These are phyloP conservation scores for Marsdenia floribunda DNA, from an alignment of 257 asterid genomes.

Conservation along the genomic window DNA sequence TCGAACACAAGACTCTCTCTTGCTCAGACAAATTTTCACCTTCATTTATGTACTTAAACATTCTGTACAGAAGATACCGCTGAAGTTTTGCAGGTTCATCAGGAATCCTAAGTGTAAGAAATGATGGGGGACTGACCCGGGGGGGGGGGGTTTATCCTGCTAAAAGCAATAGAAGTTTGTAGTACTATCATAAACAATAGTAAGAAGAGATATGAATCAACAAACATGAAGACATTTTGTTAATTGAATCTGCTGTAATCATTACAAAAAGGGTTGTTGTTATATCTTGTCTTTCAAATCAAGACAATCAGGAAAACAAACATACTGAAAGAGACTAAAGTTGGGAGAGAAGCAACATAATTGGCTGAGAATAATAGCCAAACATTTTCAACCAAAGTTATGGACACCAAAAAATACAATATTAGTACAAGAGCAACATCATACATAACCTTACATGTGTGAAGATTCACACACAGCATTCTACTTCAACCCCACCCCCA, in stretches of 20 bases:
- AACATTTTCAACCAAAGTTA: constrained; percentile 4
- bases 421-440: not conserved
- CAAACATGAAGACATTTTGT: not conserved
- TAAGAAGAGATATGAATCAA: not conserved
- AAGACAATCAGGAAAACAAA: not conserved
- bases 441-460: not conserved
- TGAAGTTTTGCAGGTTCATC: too few relatives aligned
- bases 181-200: too few relatives aligned
- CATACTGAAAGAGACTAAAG: not conserved
- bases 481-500: not conserved
- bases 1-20: too few relatives aligned
- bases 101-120: too few relatives aligned
- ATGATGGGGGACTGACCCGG: too few relatives aligned
- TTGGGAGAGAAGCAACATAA: not conserved
- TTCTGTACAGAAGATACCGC: too few relatives aligned
- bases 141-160: too few relatives aligned
- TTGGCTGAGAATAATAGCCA: not conserved
- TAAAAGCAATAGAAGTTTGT: too few relatives aligned
- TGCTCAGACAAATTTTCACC: too few relatives aligned
- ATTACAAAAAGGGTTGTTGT: not conserved
- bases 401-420: not conserved
- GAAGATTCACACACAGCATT: constrained; percentile 15
- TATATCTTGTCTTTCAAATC: not conserved
- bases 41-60: too few relatives aligned
- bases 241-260: not conserved